Evolutionary conservation across 345 rosid genomes (phyloP).

Genomic region (Euclidium syriacum): DNA sequence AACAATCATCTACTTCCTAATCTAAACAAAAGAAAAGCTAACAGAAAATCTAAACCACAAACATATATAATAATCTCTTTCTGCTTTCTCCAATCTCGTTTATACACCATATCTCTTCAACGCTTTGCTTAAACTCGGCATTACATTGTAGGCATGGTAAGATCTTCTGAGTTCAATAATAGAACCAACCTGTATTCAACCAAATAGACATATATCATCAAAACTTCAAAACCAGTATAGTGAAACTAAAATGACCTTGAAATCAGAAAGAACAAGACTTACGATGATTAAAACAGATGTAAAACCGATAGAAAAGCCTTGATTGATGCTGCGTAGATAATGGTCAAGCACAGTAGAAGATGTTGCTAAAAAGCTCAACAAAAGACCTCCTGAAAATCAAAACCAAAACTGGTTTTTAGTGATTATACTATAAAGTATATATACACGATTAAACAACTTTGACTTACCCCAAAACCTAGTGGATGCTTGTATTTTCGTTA

Average conservation of each 20-base stretch:
- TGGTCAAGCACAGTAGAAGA: slow-evolving; percentile 78
- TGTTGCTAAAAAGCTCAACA: slow-evolving; percentile 83
- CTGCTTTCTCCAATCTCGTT: slow-evolving; percentile 7
- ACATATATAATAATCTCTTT: background rate
- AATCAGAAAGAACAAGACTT: slow-evolving; percentile 24
- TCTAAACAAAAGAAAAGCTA: slow-evolving; percentile 4
- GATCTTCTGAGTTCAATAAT: slow-evolving; percentile 95
- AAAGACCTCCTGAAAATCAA: slow-evolving; percentile 59
- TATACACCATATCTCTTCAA: slow-evolving; percentile 74
- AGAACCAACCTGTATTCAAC: slow-evolving; percentile 70
- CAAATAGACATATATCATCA: background rate
- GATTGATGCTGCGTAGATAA: slow-evolving; percentile 68
- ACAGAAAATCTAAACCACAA: slow-evolving; percentile 13
- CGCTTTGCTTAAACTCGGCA: slow-evolving; percentile 94
- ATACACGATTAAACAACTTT: background rate
- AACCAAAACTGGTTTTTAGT: background rate
- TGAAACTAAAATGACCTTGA: background rate
- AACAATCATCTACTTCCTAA: slow-evolving; percentile 14
- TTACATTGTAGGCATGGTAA: slow-evolving; percentile 91
- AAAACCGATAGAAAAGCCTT: slow-evolving; percentile 81
- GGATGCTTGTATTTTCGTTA: slow-evolving; percentile 83
- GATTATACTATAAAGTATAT: background rate
- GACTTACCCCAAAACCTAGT: slow-evolving; percentile 93
- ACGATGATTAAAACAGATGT: slow-evolving; percentile 87
- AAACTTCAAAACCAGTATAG: background rate